Evolutionary conservation across 148 eudicot genomes (phyloP).

Genomic region (Rhododendron griersonianum): DNA sequence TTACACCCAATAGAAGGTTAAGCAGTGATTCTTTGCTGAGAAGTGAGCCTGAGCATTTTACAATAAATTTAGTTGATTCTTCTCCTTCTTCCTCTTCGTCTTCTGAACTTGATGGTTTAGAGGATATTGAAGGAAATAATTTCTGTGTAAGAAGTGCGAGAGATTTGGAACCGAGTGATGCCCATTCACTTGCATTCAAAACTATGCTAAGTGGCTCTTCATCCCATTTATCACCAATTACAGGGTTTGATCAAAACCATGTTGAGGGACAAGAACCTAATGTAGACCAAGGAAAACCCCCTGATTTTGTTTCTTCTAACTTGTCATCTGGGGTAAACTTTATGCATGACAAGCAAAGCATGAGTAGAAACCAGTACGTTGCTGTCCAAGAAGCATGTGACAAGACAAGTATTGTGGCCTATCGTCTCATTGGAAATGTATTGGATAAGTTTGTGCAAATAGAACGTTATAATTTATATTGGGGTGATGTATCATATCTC

Average conservation of each 20-base stretch:
- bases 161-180: not conserved
- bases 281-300: slow-evolving; percentile 11
- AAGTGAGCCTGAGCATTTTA: slow-evolving; percentile 16
- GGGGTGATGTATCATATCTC: slow-evolving; percentile 45
- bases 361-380: slow-evolving; percentile 42
- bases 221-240: not conserved
- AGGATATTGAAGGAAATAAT: not conserved
- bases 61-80: slow-evolving; percentile 11
- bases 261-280: slow-evolving; percentile 10
- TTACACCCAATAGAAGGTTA: slow-evolving; percentile 7
- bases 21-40: slow-evolving; percentile 9
- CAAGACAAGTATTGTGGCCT: slow-evolving; percentile 57
- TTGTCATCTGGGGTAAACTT: not conserved
- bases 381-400: slow-evolving; percentile 73
- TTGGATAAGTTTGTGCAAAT: slow-evolving; percentile 41
- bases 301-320: slow-evolving; percentile 12
- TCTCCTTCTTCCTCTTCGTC: slow-evolving; percentile 9
- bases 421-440: slow-evolving; percentile 47
- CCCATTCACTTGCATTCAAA: not conserved
- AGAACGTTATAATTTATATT: slow-evolving; percentile 31
- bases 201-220: not conserved
- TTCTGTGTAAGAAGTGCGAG: not conserved
- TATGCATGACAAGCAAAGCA: slow-evolving; percentile 15
- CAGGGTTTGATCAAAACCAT: not conserved
- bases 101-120: slow-evolving; percentile 7